phyloP scores from a whole-genome alignment of 2,329 filamentous ascomycete species.

The Cucurbitaria berberidis region DNA sequence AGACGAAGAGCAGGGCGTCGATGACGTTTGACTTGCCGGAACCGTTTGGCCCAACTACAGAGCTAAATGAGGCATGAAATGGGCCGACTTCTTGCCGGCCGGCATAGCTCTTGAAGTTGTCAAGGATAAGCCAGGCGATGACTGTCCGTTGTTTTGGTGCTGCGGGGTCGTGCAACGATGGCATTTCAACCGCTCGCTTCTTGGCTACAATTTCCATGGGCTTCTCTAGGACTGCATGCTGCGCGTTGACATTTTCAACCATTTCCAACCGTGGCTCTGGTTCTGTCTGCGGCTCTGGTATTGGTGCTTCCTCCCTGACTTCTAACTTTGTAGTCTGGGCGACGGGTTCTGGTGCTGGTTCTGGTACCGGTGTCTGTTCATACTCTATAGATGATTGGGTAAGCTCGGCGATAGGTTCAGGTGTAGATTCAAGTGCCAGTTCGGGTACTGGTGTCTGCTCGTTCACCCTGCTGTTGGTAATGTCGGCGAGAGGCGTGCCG shows the following conservation, averaged over 20 bases:
- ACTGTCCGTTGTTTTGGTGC: conserved; percentile 86
- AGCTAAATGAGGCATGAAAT: conserved; percentile 96
- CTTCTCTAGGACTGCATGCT: conserved; percentile 79
- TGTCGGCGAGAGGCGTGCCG: conserved; percentile 71
- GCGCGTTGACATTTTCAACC: conserved; percentile 74
- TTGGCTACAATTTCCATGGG: conserved; percentile 95
- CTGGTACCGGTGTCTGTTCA: conserved; percentile 40
- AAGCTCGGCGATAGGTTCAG: too few relatives aligned
- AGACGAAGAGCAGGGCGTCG: conserved; percentile 97
- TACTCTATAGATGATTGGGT: too few relatives aligned
- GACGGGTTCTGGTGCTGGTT: conserved; percentile 43
- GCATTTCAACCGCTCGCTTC: conserved; percentile 70
- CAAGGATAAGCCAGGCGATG: conserved; percentile 88
- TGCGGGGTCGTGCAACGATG: conserved; percentile 72
- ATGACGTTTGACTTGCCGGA: conserved; percentile 99
- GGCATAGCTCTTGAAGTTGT: conserved; percentile 99
- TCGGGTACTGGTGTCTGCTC: conserved; percentile 49
- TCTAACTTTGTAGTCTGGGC: conserved; percentile 75
- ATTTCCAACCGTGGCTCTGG: conserved; percentile 35
- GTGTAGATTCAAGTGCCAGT: conserved; percentile 27
- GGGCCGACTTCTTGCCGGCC: conserved; percentile 94
- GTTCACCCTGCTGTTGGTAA: conserved; percentile 72
- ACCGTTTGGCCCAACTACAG: conserved; percentile 95
- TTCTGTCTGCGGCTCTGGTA: conserved; percentile 27
- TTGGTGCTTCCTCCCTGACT: conserved; percentile 62